A percentile compares a stretch with the other conserved stretches of the same genome.
phyloP scores from a whole-genome alignment of 192 early-diverging fungal genomes.

The Kickxella alabastrina region DNA sequence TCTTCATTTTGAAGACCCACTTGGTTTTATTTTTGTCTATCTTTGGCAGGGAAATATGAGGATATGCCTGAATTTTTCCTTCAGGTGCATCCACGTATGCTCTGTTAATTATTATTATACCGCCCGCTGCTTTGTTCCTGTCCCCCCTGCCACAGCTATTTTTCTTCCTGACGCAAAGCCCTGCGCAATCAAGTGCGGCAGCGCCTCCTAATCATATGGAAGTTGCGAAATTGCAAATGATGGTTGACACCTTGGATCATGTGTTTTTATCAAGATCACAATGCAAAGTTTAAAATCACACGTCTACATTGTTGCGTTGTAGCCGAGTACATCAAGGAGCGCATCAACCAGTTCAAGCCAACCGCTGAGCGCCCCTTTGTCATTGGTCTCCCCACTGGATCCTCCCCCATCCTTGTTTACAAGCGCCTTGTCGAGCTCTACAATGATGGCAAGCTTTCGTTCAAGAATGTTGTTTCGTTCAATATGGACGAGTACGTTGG shows the following conservation, averaged over 20 bases:
- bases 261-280: no score
- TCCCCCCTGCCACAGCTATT: constrained; percentile 1
- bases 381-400: constrained; percentile 81
- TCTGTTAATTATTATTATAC: no score
- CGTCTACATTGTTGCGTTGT: no score
- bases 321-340: constrained; percentile 77
- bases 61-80: no score
- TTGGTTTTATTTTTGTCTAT: no score
- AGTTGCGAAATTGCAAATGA: no score
- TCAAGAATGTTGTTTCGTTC: constrained; percentile 82
- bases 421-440: constrained; percentile 70
- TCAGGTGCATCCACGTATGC: no score
- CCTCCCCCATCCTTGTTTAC: constrained; percentile 80
- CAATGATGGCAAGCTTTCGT: constrained; percentile 65
- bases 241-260: no score
- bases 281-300: no score
- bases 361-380: constrained; percentile 75
- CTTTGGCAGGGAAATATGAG: no score
- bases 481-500: constrained; percentile 92
- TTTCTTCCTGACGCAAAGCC: not conserved
- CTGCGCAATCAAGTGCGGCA: not conserved
- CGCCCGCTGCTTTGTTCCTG: no score
- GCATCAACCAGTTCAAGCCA: constrained; percentile 74
- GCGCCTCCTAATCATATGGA: not conserved
- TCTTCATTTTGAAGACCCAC: no score